Evolutionary conservation across 1,284 basidiomycete species (phyloP), one percentile per base, ranked within the genome.

Genomic region (Rhodotorula sp.): DNA sequence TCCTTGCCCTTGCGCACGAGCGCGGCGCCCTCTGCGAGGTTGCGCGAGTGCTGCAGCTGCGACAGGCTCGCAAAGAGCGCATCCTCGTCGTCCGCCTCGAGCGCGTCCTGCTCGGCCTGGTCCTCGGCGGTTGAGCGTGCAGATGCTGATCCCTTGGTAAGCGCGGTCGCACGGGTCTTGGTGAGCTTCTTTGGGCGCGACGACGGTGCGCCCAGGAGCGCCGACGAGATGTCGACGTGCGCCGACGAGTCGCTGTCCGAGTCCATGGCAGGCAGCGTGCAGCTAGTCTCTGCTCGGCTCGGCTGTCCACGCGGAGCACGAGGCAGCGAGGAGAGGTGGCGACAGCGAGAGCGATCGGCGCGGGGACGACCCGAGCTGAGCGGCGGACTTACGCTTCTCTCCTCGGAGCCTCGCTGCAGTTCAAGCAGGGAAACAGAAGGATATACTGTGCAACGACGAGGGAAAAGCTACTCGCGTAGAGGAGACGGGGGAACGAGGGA

Each of bases 311-410:
- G 34, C 34, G 5, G 34, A 34, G 34, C 34, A 3, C 34, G 34
- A 34, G 34, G 34, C 34, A 34, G 34, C 9, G 88, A 92, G 63
- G 96, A 96, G 0, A 88, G 1, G 88, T 99, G 19, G 95, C 95
- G 0, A 96, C 97, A 79, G 71, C 50, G 34, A 68, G 67, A 34
- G 34, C 34, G 34, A 34, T 34, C 34, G 34, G 34, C 34, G 34
- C 34, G 34, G 34, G 34, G 34, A 34, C 34, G 34, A 34, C 34
- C 34, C 34, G 34, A 34, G 34, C 34, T 34, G 34, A 34, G 34
- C 34, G 34, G 34, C 34, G 34, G 34, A 34, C 34, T 34, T 34
- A 34, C 34, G 34, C 34, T 34, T 34, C 34, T 34, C 34, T 34
- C 34, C 34, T 2, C 5, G 34, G 34, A 34, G 34, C 5, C 34